Base-by-base conservation (phyloP, 305 asterid genomes). In the Solanum aculeatissimum region DNA sequence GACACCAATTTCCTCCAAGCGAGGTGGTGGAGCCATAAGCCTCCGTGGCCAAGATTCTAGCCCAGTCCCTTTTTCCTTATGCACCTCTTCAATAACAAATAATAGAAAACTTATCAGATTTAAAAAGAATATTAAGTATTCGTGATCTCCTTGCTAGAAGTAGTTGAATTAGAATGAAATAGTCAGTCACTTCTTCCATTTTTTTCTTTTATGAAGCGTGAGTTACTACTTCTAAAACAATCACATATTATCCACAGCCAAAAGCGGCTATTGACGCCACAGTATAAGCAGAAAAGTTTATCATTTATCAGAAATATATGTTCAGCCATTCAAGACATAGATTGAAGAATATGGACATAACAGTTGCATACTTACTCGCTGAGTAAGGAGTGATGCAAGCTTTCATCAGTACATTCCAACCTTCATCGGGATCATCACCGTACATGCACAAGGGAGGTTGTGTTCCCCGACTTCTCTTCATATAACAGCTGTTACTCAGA, bases 341-440 rank as follows among this genome's bases (percentile, higher is more conserved):
- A 78, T 53, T 78, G 66, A 78, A 32, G 49, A 54, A 53, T 78
- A 19, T 51, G 80, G 29, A 83, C 69, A 66, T 35, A 81, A 82
- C 80, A 38, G 29, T 43, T 63, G 63, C 58, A 70, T 40, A 88
- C 98, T 83, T 89, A 96, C 99, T 92, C 81, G 90, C 84, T 6
- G 99, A 91, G 88, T 94, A 96, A 10, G 95, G 97, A 14, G 94
- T 91, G 86, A 96, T 94, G 94, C 99, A 96, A 40, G 96, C 92
- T 92, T 92, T 94, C 98, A 96, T 95, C 23, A 80, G 88, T 84
- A 95, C 97, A 84, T 96, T 91, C 99, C 98, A 94, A 55, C 92
- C 66, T 43, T 92, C 91, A 86, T 95, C 97, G 10, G 99, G 97
- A 89, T 96, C 98, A 70, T 93, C 97, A 90, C 87, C 91, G 83